Percentiles rank a stretch among this genome's conserved stretches.
phyloP scores from a whole-genome alignment of 768 basidiomycete genomes.

The Tremella yokohamensis region DNA sequence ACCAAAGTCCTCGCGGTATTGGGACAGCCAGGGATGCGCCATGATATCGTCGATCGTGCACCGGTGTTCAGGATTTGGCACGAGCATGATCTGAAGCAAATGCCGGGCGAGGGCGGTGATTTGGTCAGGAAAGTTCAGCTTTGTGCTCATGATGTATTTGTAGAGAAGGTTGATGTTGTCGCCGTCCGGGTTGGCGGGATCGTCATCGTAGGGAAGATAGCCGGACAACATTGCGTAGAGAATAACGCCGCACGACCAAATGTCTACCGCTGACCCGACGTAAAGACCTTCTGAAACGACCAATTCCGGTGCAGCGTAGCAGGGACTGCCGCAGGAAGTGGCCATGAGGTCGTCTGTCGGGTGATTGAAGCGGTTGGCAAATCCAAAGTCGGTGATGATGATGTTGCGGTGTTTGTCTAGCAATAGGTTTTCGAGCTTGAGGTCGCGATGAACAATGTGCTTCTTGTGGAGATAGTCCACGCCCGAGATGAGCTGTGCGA shows the following conservation, averaged over 20 bases:
- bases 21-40: slow-evolving; percentile 78
- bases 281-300: slow-evolving; percentile 97
- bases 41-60: slow-evolving; percentile 75
- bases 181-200: slow-evolving; percentile 95
- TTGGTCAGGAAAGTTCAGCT: slow-evolving; percentile 94
- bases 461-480: slow-evolving; percentile 99
- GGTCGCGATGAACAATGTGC: slow-evolving; percentile 98
- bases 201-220: slow-evolving; percentile 93
- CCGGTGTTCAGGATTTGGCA: slow-evolving; percentile 79
- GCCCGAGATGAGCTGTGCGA: slow-evolving; percentile 95
- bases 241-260: slow-evolving; percentile 98
- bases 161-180: slow-evolving; percentile 99
- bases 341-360: slow-evolving; percentile 94
- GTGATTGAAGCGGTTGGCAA: slow-evolving; percentile 95
- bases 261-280: slow-evolving; percentile 94
- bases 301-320: slow-evolving; percentile 96
- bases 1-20: slow-evolving; percentile 64
- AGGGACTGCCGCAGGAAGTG: slow-evolving; percentile 93
- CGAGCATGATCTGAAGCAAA: slow-evolving; percentile 85
- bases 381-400: slow-evolving; percentile 99
- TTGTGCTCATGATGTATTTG: slow-evolving; percentile 97
- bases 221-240: slow-evolving; percentile 98
- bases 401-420: slow-evolving; percentile 96
- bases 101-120: slow-evolving; percentile 78
- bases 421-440: slow-evolving; percentile 96